A percentile compares a stretch with the other conserved stretches of the same genome.
These are phyloP conservation scores for Scleromitrula shiraiana DNA, from an alignment of 2,329 filamentous ascomycete species.

Conservation along the genomic window DNA sequence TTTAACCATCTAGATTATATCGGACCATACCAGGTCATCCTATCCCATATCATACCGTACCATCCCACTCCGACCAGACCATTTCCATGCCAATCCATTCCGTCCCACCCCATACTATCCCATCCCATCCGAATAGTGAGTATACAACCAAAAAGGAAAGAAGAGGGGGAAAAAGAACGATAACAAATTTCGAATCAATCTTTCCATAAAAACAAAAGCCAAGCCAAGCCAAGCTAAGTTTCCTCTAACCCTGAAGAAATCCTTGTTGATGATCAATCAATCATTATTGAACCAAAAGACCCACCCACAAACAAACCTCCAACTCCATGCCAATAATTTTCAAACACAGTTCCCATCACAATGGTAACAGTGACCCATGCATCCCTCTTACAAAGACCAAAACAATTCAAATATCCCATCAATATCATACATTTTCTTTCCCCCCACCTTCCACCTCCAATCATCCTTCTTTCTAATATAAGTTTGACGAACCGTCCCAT, in stretches of 20 bases:
- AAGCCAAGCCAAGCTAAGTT: not conserved
- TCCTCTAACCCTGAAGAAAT: not conserved
- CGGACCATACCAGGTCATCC: too few relatives aligned
- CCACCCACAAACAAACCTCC: not conserved
- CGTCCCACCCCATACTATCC: too few relatives aligned
- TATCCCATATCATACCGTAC: not conserved
- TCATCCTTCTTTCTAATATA: slow-evolving; percentile 47
- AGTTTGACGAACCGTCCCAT: slow-evolving; percentile 44
- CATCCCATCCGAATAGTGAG: too few relatives aligned
- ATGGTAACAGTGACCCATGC: too few relatives aligned
- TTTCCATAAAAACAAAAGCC: not conserved
- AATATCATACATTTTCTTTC: slow-evolving; percentile 41
- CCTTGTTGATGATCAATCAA: not conserved
- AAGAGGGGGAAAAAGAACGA: too few relatives aligned
- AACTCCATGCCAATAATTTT: not conserved
- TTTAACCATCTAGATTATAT: too few relatives aligned
- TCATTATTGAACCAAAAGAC: not conserved
- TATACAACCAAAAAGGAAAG: not conserved
- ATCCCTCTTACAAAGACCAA: slow-evolving; percentile 39
- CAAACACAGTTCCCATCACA: not conserved
- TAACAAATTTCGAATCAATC: not conserved
- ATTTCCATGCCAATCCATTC: not conserved
- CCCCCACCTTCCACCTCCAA: slow-evolving; percentile 40
- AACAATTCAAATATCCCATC: slow-evolving; percentile 51
- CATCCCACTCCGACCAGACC: not conserved